Evolutionary conservation across 1,284 basidiomycete genomes (phyloP), one percentile per base, ranked within the genome.

Genomic region (Singerocomus inundabilis): DNA sequence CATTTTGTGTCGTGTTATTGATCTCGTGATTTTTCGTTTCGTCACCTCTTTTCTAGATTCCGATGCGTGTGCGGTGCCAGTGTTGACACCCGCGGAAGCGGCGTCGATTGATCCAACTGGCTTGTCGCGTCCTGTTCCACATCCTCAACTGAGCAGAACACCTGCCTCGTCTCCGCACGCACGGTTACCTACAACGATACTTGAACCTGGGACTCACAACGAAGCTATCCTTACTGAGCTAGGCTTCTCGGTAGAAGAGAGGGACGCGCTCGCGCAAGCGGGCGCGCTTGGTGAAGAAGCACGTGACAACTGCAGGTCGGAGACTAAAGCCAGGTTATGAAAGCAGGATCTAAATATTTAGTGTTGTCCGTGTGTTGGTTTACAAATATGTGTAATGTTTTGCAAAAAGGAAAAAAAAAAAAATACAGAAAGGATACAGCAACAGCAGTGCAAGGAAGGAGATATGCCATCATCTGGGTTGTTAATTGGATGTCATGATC

Each of bases 41-140:
- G 18, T 18, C 29, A 4, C 35, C 15, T 10, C 18, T 6, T 45
- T 11, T 42, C 7, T 58, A 82, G 87, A 78, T 28, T 85, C 81
- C 8, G 91, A 93, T 55, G 84, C 88, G 8, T 93, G 91, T 64
- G 78, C 77, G 5, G 74, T 88, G 6, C 88, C 91, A 0, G 85
- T 93, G 15, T 73, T 92, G n/a, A 75, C 77, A 3, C 77, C 83
- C 0, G 56, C 68, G 24, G 86, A 89, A 72, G 85, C 84, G 5
- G 75, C 71, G 6, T 64, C 61, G 26, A 64, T 77, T 26, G 68
- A 73, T 46, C 57, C 69, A 6, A 57, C 63, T 6, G 59, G 57
- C 5, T 68, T 67, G 15, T 46, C 58, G 21, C 63, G 78, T 21
- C 81, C 84, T 6, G 55, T 58, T 10, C 74, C 77, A 35, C 82